These are phyloP conservation scores for Arachis hypogaea DNA, from an alignment of 306 rosid species.

Conservation along the genomic window DNA sequence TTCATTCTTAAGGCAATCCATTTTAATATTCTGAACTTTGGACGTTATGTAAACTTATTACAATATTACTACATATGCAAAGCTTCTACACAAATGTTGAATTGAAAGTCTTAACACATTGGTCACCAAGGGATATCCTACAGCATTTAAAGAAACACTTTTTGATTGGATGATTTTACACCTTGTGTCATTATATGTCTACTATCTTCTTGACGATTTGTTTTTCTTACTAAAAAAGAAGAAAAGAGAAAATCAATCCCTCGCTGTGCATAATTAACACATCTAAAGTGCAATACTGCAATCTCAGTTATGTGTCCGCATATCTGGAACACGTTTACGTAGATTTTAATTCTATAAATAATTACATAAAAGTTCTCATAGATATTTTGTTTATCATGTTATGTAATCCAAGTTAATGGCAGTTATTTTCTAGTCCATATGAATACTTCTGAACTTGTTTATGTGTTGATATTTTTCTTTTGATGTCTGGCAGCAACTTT, in stretches of 20 bases:
- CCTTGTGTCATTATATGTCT: neutral
- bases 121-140: slow-evolving; percentile 21
- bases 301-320: slow-evolving; percentile 28
- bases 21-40: slow-evolving; percentile 21
- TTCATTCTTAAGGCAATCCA: slow-evolving; percentile 18
- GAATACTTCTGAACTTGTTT: slow-evolving; percentile 10
- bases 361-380: neutral
- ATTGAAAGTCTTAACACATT: slow-evolving; percentile 29
- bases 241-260: neutral
- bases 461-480: slow-evolving; percentile 28
- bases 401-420: slow-evolving; percentile 8
- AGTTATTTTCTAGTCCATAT: slow-evolving; percentile 8
- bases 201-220: neutral
- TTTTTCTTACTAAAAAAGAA: neutral
- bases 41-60: slow-evolving; percentile 18
- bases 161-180: slow-evolving; percentile 21
- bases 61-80: neutral
- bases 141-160: slow-evolving; percentile 13
- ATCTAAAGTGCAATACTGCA: slow-evolving; percentile 23
- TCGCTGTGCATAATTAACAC: slow-evolving; percentile 16
- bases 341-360: slow-evolving; percentile 8
- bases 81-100: slow-evolving; percentile 14
- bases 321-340: neutral
- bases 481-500: slow-evolving; percentile 69
- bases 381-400: slow-evolving; percentile 19